Base-by-base conservation (phyloP, 495 filamentous ascomycete species). In the Aspergillus haitiensis region DNA sequence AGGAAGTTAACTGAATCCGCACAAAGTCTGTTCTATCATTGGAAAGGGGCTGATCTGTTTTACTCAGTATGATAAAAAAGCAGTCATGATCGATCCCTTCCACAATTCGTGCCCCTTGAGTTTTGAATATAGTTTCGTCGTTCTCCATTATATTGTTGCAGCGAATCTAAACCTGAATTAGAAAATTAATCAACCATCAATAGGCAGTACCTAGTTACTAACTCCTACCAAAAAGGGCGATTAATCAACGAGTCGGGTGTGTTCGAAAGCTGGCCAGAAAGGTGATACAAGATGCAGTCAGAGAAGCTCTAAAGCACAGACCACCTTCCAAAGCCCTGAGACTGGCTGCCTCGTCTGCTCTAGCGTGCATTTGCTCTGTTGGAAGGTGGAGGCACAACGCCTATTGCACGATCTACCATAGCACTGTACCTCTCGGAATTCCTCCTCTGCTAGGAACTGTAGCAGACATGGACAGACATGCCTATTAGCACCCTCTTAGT, bases 331-430 rank as follows among this genome's bases (percentile, higher is more conserved):
- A 55, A 32, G 36, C 11, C 37, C 52, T 49, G 55, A 46, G 63
- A 62, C 60, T 66, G 63, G 63, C 47, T 49, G 63, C 63, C 63
- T 62, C 59, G 59, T 40, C 58, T 58, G 53, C 58, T 52, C 46
- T 34, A 11, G 35, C 52, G 35, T 65, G 51, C 52, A 33, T 37
- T 52, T 16, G 42, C 7, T 40, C 37, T n/a, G 37, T 7, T 47
- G n/a, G 16, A 47, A 48, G 54, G 56, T 59, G 62, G 46, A 50
- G 52, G 46, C 45, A 45, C 48, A 48, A 49, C 18, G 52, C 37
- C 18, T 35, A 37, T 57, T 48, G 53, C 48, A 36, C 52, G 40
- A 54, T 42, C 59, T 36, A 46, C 27, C 47, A 54, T 34, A 39
- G 39, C 37, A 61, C 44, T 34, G 54, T 56, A 47, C 42, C 57